These are phyloP conservation scores for Fusarium beomiforme DNA, from an alignment of 2,329 filamentous ascomycete species.

Conservation along the genomic window DNA sequence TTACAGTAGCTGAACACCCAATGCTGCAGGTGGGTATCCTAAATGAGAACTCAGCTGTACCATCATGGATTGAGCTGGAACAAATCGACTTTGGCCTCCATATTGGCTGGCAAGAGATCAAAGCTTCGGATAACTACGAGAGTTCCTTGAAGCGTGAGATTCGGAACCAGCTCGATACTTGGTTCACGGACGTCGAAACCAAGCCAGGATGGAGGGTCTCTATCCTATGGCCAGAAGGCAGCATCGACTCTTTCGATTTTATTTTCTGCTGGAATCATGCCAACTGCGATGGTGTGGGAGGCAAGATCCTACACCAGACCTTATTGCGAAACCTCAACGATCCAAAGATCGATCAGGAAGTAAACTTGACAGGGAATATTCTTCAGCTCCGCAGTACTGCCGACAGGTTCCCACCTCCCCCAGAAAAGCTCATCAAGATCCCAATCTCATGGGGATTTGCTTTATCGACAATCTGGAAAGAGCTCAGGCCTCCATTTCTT, in stretches of 20 bases:
- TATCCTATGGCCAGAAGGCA: constrained; percentile 22
- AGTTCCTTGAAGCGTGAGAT: constrained; percentile 4
- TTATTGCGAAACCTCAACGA: constrained; percentile 43
- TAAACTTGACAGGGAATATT: neutral
- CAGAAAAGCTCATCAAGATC: constrained; percentile 37
- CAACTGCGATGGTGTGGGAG: constrained; percentile 43
- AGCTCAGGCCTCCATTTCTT: constrained; percentile 25
- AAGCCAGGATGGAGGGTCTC: constrained; percentile 42
- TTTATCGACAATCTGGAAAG: constrained; percentile 30
- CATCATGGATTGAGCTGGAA: constrained; percentile 30
- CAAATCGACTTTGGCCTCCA: constrained; percentile 23
- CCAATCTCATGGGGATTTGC: constrained; percentile 30
- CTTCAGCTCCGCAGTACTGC: constrained; percentile 14
- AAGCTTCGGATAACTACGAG: neutral
- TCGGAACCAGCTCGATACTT: constrained; percentile 25
- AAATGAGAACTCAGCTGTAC: constrained; percentile 29
- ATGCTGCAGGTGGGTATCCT: constrained; percentile 35
- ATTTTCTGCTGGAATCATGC: constrained; percentile 44
- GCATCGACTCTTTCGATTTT: constrained; percentile 32
- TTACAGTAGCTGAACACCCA: constrained; percentile 31
- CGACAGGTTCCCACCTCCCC: constrained; percentile 35
- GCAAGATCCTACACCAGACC: constrained; percentile 46
- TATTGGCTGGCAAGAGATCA: constrained; percentile 24
- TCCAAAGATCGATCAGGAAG: neutral
- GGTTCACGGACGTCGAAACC: constrained; percentile 35